A percentile compares a stretch with the other conserved stretches of the same genome.
Conservation (phyloP, 1,284 basidiomycete species). For the Ceratobasidium sp. region DNA sequence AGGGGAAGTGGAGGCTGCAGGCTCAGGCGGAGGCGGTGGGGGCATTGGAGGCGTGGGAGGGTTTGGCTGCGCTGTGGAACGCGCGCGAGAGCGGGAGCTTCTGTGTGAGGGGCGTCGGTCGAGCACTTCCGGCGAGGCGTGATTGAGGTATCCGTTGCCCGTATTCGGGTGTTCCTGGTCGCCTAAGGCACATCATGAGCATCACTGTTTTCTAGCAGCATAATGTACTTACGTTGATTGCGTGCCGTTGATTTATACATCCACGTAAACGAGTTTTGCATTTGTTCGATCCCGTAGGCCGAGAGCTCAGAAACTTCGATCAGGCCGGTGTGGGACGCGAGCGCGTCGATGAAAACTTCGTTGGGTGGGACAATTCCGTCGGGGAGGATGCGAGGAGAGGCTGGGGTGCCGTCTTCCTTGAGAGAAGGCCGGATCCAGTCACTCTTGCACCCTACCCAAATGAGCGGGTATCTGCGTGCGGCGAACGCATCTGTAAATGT, state of each 20-base stretch:
- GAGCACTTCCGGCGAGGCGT: slow-evolving; percentile 36
- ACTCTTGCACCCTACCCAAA: slow-evolving; percentile 79
- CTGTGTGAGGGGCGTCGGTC: slow-evolving; percentile 13
- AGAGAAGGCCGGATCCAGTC: slow-evolving; percentile 55
- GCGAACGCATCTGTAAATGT: slow-evolving; percentile 63
- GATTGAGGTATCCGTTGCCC: slow-evolving; percentile 52
- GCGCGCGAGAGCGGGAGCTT: background rate
- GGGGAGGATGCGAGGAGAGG: slow-evolving; percentile 49
- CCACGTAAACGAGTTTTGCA: slow-evolving; percentile 72
- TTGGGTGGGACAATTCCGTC: slow-evolving; percentile 65
- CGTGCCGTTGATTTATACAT: slow-evolving; percentile 69
- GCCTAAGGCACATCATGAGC: slow-evolving; percentile 45
- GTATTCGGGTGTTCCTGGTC: slow-evolving; percentile 53
- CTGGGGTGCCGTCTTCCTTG: background rate
- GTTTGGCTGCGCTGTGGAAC: background rate
- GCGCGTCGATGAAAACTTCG: slow-evolving; percentile 61
- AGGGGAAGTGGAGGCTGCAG: slow-evolving; percentile 9
- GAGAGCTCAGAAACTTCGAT: slow-evolving; percentile 67
- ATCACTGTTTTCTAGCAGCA: slow-evolving; percentile 39
- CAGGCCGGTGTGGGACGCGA: slow-evolving; percentile 69
- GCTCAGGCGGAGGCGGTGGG: background rate
- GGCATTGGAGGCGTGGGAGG: background rate
- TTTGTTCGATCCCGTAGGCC: slow-evolving; percentile 67
- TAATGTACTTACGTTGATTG: slow-evolving; percentile 56
- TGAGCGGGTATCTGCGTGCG: slow-evolving; percentile 64